Base-by-base conservation (phyloP, 768 basidiomycete species). In the Gyrodon lividus region DNA sequence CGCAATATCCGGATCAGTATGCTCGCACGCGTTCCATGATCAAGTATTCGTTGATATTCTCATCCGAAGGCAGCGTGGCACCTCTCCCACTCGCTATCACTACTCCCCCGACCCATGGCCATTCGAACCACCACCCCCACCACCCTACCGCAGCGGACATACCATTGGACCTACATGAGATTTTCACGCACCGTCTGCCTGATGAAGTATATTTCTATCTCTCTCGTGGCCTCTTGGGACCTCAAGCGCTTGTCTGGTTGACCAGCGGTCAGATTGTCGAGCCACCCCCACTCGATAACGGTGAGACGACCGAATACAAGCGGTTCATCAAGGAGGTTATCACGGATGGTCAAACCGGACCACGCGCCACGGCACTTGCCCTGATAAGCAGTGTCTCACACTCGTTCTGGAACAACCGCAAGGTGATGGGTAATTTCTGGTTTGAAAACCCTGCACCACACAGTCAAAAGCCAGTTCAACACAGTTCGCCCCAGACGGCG, bases 171-270 rank as follows among this genome's bases (percentile, higher is more conserved):
- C 73, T 99, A 34, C 90, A 96, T 65, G 93, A 97, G 47, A 89
- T 98, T 54, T 98, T 98, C 74, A 95, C 93, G 9, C 76, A 91
- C 69, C 87, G 93, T 40, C 78, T 99, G 22, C 96, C 96, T 1
- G 97, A 98, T 68, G 94, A 98, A 67, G 79, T 98, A 52, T 98
- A 95, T 74, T 98, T 87, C 70, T 97, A 98, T 68, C 81, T 98
- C 57, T 97, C 93, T 34, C 86, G 93, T 16, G 96, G 97, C 5
- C 79, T 98, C 13, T 67, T 98, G 46, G 84, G 86, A 8, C 92
- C 96, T 0, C 90, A 92, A 60, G 85, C 92, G 9, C 80, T 98
- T 20, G 88, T 94, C n/a, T 97, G 96, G 90, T 82, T 99, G 52
- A 93, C 92, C 14, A 84, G 80, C 22, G 93, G 93, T 14, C 84